These are phyloP conservation scores for Sphaerostilbella broomeana DNA, from an alignment of 2,329 filamentous ascomycete genomes.

Conservation along the genomic window DNA sequence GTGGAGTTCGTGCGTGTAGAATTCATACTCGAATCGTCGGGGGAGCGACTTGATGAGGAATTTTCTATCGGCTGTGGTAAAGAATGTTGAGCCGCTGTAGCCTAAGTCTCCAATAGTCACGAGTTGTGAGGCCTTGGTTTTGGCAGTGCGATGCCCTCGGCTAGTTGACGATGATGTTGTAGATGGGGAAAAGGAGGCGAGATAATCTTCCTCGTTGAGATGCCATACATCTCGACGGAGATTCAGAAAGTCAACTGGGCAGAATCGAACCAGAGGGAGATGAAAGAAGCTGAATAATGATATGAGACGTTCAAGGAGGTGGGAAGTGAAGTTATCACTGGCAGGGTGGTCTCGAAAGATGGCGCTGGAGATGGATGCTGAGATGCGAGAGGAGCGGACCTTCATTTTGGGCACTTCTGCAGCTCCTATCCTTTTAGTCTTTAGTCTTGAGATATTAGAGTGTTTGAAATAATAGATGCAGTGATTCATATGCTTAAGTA, in stretches of 20 bases:
- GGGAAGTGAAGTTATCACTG: no score
- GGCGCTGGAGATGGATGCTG: no score
- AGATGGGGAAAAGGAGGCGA: conserved; percentile 26
- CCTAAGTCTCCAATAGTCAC: conserved; percentile 61
- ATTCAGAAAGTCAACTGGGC: conserved; percentile 23
- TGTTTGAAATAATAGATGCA: no score
- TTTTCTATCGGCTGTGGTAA: conserved; percentile 57
- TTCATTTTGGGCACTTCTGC: no score
- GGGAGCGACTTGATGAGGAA: conserved; percentile 68
- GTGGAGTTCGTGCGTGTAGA: conserved; percentile 62
- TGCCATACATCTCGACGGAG: conserved; percentile 26
- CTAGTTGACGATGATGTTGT: background rate
- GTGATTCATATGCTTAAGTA: no score
- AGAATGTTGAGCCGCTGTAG: conserved; percentile 71
- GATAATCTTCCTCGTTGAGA: conserved; percentile 33
- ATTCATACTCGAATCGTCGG: conserved; percentile 61
- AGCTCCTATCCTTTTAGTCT: no score
- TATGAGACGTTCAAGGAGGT: no score
- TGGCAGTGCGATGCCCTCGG: conserved; percentile 23
- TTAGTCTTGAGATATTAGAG: no score
- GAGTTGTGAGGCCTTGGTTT: conserved; percentile 34
- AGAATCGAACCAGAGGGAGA: conserved; percentile 20
- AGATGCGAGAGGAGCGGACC: no score
- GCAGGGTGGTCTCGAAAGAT: no score
- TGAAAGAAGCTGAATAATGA: no score